These are phyloP conservation scores for Globisporangium lucens DNA, from an alignment of 352 stramenopile species.

Conservation along the genomic window DNA sequence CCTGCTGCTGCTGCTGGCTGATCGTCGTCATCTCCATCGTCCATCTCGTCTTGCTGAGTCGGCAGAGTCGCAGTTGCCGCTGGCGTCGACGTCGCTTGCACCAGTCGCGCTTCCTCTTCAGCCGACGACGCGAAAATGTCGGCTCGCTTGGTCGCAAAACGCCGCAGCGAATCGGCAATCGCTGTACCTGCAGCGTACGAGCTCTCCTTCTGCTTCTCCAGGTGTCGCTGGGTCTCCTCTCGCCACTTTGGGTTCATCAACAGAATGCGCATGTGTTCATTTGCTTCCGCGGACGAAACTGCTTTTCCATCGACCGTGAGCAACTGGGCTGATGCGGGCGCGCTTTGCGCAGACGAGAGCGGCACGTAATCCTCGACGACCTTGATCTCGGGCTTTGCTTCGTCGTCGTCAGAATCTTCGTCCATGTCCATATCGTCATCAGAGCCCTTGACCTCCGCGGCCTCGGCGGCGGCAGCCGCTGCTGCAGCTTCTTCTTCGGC, in stretches of 20 bases:
- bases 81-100: slow-evolving; percentile 38
- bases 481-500: slow-evolving; percentile 65
- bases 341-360: slow-evolving; percentile 31
- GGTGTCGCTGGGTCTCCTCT: slow-evolving; percentile 93
- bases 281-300: slow-evolving; percentile 81
- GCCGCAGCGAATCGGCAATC: slow-evolving; percentile 93
- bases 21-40: slow-evolving; percentile 39
- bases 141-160: slow-evolving; percentile 90
- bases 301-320: slow-evolving; percentile 88
- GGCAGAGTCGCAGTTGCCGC: background rate
- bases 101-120: slow-evolving; percentile 72
- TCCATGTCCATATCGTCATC: slow-evolving; percentile 92
- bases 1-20: slow-evolving; percentile 8
- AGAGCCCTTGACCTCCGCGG: slow-evolving; percentile 35
- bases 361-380: slow-evolving; percentile 88
- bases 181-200: slow-evolving; percentile 92
- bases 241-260: slow-evolving; percentile 98
- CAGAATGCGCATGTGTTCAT: slow-evolving; percentile 99
- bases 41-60: slow-evolving; percentile 35
- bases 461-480: slow-evolving; percentile 23
- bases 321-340: slow-evolving; percentile 28
- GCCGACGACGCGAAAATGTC: slow-evolving; percentile 93
- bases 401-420: slow-evolving; percentile 70
- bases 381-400: slow-evolving; percentile 59
- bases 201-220: slow-evolving; percentile 97